Base-by-base conservation (phyloP, 208 protist species). In the Trypanosoma brucei region DNA sequence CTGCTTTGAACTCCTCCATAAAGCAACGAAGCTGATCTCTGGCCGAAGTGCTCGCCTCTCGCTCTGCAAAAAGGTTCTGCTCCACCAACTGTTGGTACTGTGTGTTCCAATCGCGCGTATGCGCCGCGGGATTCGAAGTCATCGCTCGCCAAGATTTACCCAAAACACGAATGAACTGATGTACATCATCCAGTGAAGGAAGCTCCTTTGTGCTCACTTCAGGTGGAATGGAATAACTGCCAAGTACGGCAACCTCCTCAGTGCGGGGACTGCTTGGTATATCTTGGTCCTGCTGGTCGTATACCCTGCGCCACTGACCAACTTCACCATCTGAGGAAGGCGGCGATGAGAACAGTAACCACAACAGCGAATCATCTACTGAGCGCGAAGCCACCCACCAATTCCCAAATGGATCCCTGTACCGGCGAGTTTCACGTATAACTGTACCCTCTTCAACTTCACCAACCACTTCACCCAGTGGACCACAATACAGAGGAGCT, bases 391-490 rank as follows among this genome's bases (percentile, higher is more conserved):
- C 73, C 14, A 91, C 54, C 86, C 89, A 95, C 78, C 75, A 86
- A 30, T 75, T 76, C 8, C 75, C 71, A 54, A 92, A 93, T 0
- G 72, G 75, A 55, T 95, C 89, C 2, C 66, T 64, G 54, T 78
- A 83, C 35, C 86, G 82, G 14, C 63, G 65, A 0, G 56, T 39
- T 71, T 95, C 84, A 3, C 75, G 61, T 2, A 95, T 38, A 14
- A 93, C 84, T 4, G 76, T 70, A 0, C 78, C 84, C 0, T 37
- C 65, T 3, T 59, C 57, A 37, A 85, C 80, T 7, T 61, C 57
- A 2, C 86, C 84, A 3, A 88, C 71, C 0, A 63, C 45, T 35
- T 87, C 80, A 0, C 89, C 89, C 3, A 95, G 67, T 1, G 89
- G 89, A 3, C 83, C 86, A 22, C 57, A 54, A 57, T 73, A 89